Evolutionary conservation across 208 protist species (phyloP).

Genomic region (Willaertia magna): DNA sequence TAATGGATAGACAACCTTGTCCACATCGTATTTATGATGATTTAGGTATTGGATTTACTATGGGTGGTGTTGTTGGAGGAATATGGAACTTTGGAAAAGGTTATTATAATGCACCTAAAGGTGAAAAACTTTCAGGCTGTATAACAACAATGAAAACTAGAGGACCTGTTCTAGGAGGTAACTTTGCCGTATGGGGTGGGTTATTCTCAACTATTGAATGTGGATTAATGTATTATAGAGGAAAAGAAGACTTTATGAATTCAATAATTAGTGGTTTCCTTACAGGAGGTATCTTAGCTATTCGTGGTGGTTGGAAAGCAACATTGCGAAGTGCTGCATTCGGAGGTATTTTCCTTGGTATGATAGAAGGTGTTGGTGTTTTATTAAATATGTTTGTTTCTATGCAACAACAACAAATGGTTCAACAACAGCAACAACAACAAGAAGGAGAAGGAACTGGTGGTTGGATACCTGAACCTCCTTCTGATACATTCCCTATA

Average conservation of each 20-base stretch:
- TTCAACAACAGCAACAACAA: neutral
- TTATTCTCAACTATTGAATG: conserved; percentile 5
- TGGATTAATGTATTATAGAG: neutral
- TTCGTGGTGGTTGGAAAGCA: neutral
- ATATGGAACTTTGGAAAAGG: neutral
- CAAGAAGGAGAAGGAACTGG: neutral
- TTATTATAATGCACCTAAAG: neutral
- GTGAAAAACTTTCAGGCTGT: neutral
- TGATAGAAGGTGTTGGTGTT: neutral
- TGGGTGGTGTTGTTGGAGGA: neutral
- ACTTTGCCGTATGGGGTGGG: conserved; percentile 1
- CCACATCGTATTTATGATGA: neutral
- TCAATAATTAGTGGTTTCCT: neutral
- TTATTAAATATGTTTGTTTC: too few species aligned
- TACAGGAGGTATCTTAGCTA: neutral
- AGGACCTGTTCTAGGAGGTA: neutral
- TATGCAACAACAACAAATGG: neutral
- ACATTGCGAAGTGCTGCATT: neutral
- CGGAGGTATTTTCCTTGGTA: neutral
- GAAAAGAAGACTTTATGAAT: neutral
- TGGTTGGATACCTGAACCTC: neutral
- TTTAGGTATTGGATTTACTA: neutral
- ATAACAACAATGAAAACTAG: neutral
- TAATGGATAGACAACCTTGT: neutral
- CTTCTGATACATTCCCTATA: neutral